Evolutionary conservation across 768 basidiomycete species (phyloP).

Genomic region (Collybia sordida): DNA sequence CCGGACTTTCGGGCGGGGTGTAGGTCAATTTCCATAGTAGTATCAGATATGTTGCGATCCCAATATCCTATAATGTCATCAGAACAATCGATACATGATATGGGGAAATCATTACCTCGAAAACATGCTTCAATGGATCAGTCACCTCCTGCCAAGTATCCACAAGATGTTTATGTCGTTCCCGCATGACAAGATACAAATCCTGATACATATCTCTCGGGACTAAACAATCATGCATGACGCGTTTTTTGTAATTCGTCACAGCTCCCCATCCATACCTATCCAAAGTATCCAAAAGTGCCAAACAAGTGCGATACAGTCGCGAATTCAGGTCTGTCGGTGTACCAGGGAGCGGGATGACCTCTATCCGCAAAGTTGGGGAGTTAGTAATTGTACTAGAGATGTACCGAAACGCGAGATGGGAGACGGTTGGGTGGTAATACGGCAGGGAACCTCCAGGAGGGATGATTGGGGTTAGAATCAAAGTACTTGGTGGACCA

Average conservation of each 20-base stretch:
- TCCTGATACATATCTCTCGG: constrained; percentile 84
- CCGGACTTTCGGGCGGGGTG: neutral
- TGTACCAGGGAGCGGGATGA: constrained; percentile 47
- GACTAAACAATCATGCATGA: constrained; percentile 79
- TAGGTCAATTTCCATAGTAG: constrained; percentile 86
- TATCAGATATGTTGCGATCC: constrained; percentile 92
- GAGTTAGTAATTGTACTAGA: constrained; percentile 19
- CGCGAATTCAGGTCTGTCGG: constrained; percentile 57
- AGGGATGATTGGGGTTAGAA: constrained; percentile 59
- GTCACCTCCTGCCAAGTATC: constrained; percentile 79
- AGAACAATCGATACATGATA: neutral
- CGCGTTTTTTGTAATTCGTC: constrained; percentile 84
- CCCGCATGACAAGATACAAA: constrained; percentile 83
- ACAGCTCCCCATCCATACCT: constrained; percentile 87
- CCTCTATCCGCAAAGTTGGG: constrained; percentile 55
- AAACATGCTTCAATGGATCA: constrained; percentile 88
- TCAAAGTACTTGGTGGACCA: constrained; percentile 29
- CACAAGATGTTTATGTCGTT: constrained; percentile 76
- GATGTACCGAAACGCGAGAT: constrained; percentile 81
- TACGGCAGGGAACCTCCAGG: constrained; percentile 64
- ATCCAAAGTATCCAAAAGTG: constrained; percentile 79
- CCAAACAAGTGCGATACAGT: constrained; percentile 77
- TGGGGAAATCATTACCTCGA: constrained; percentile 53
- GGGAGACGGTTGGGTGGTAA: constrained; percentile 83
- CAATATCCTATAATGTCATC: constrained; percentile 70